phyloP scores from a whole-genome alignment of 139 green algal species.

The Chlorella sp. region DNA sequence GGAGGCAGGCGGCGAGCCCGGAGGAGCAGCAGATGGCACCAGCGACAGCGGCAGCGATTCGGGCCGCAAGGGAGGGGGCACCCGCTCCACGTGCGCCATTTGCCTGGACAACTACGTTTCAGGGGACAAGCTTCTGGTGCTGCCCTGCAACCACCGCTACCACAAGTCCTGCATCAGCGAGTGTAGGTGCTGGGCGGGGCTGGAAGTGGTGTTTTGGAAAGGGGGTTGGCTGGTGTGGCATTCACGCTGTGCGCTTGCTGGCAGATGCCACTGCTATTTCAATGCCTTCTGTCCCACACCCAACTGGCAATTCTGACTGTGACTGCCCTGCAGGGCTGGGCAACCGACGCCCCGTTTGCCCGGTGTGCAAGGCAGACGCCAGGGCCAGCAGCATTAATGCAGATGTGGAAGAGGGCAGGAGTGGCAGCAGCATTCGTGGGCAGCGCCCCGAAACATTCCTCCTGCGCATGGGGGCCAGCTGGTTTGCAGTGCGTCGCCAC shows the following conservation, averaged over 20 bases:
- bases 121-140: constrained; percentile 68
- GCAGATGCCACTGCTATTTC: no score
- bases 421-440: background rate
- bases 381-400: background rate
- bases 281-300: no score
- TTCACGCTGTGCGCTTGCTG: no score
- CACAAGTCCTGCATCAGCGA: no score
- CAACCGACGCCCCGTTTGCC: constrained; percentile 53
- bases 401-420: background rate
- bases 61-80: constrained; percentile 56
- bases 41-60: constrained; percentile 7
- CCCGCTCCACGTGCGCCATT: constrained; percentile 60
- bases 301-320: no score
- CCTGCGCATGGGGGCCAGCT: constrained; percentile 5
- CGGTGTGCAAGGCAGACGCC: constrained; percentile 64
- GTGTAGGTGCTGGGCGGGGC: no score
- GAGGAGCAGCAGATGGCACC: background rate
- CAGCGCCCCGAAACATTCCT: background rate
- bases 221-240: no score
- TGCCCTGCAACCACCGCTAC: constrained; percentile 71
- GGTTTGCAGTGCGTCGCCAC: constrained; percentile 1
- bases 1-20: background rate
- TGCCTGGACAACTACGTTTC: constrained; percentile 69
- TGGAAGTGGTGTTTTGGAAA: no score
- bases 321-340: constrained; percentile 44